Conservation (phyloP, 495 filamentous ascomycete genomes). For the Podospora pseudoanserina region DNA sequence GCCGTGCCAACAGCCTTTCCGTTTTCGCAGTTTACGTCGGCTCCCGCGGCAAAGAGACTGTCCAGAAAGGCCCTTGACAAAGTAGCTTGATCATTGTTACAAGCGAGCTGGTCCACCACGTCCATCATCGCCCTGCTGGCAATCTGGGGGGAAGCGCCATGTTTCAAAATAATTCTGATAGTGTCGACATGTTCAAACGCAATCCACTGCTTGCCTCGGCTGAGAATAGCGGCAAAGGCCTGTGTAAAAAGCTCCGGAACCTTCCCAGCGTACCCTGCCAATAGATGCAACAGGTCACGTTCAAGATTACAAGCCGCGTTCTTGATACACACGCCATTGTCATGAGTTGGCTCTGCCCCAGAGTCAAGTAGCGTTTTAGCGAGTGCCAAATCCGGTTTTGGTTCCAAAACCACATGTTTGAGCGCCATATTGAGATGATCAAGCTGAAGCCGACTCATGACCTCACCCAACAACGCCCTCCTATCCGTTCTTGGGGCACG, state of each 20-base stretch:
- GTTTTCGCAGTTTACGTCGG: constrained; percentile 41
- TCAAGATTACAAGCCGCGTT: constrained; percentile 30
- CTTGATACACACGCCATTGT: constrained; percentile 32
- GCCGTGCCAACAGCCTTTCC: constrained; percentile 41
- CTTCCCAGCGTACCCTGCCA: constrained; percentile 18
- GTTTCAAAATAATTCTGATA: constrained; percentile 35
- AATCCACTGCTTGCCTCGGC: constrained; percentile 31
- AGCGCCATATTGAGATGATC: constrained; percentile 33
- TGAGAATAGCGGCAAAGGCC: constrained; percentile 21
- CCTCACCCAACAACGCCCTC: constrained; percentile 16
- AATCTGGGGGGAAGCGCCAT: constrained; percentile 34
- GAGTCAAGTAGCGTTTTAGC: constrained; percentile 23
- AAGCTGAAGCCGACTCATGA: constrained; percentile 20
- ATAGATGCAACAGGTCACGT: constrained; percentile 19
- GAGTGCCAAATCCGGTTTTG: constrained; percentile 23
- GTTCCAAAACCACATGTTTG: constrained; percentile 27
- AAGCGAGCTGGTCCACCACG: constrained; percentile 34
- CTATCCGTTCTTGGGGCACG: constrained; percentile 13
- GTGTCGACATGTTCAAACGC: constrained; percentile 34
- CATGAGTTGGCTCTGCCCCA: constrained; percentile 26
- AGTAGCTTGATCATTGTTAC: constrained; percentile 23
- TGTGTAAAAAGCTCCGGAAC: constrained; percentile 23
- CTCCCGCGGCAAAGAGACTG: constrained; percentile 35
- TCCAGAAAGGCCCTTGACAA: constrained; percentile 34
- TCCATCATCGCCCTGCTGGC: constrained; percentile 38